Evolutionary conservation across 2,329 filamentous ascomycete species (phyloP).

Genomic region (Xylariaceae sp.): DNA sequence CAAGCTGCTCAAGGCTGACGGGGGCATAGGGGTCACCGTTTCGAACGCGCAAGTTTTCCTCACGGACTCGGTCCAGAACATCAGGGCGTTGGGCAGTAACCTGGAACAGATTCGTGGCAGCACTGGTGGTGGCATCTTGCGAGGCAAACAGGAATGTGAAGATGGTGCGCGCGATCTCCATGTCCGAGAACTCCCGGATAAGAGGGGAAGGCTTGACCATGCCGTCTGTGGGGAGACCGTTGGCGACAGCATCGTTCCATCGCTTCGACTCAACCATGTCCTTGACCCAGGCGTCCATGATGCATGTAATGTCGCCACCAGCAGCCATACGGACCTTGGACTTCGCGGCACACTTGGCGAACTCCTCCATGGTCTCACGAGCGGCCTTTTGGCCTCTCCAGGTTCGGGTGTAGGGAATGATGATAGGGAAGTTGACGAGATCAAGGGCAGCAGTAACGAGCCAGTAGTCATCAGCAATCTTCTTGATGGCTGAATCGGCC

Average conservation of each 20-base stretch:
- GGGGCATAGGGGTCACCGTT: conserved; percentile 68
- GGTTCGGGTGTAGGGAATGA: conserved; percentile 88
- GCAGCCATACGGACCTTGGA: conserved; percentile 88
- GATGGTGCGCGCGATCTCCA: conserved; percentile 87
- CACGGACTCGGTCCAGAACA: conserved; percentile 80
- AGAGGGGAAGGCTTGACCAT: conserved; percentile 78
- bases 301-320: conserved; percentile 82
- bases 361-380: conserved; percentile 86
- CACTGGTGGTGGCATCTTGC: conserved; percentile 93
- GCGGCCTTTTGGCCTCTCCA: conserved; percentile 97
- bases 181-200: conserved; percentile 82
- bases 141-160: conserved; percentile 98
- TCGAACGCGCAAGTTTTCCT: conserved; percentile 78
- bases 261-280: conserved; percentile 79
- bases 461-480: conserved; percentile 95
- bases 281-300: conserved; percentile 93
- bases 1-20: conserved; percentile 79
- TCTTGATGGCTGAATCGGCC: conserved; percentile 82
- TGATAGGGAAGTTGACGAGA: conserved; percentile 97
- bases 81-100: conserved; percentile 92
- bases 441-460: conserved; percentile 93
- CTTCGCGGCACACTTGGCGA: conserved; percentile 87
- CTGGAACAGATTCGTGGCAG: conserved; percentile 93
- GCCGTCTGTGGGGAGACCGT: conserved; percentile 63
- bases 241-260: conserved; percentile 74